Base-by-base conservation (phyloP, 2,329 filamentous ascomycete genomes). In the Penicillium crustosum region DNA sequence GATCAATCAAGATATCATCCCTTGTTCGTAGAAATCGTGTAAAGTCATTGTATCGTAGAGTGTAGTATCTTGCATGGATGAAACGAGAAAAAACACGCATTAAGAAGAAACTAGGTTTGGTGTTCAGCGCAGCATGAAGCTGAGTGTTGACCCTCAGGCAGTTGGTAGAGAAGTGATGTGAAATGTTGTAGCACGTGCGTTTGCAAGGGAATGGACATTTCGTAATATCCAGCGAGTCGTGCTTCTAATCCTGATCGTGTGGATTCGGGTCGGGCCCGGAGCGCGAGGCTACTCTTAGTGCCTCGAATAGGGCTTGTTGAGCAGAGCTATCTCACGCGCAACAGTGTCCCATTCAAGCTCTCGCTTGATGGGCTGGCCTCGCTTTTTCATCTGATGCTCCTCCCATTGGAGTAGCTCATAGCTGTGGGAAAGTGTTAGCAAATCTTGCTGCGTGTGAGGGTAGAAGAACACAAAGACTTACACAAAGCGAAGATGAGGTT, bases 351-450 rank as follows among this genome's bases (percentile, higher is more conserved):
- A 99, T 76, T 97, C 94, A 31, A 97, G 80, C 69, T 97, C 93
- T 63, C 93, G 83, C 67, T 85, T 87, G 57, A 89, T 68, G 47
- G 78, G 71, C 71, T 79, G 68, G 71, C 80, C 75, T 74, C 80
- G 71, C 76, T 82, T 73, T 77, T 82, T 74, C 66, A 74, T 85
- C 60, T 93, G 85, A 33, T 83, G 76, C 74, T 97, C 93, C 75
- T 99, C 94, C 91, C 93, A 97, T 74, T 95, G 95, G 50, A 99
- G 82, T 31, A 99, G 83, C 77, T 99, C 94, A 70, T 97, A 78
- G 2, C 81, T 84, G 25, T 7, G 29, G 4, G 3, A 5, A 12
- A 19, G n/a, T 25, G 56, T 73, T 33, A 70, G 67, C 42, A 35
- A 39, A 43, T 7, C 38, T 10, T 15, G 17, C 31, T 8, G 10